These are phyloP conservation scores for Linum lewisii DNA, from an alignment of 345 rosid species.

Conservation along the genomic window DNA sequence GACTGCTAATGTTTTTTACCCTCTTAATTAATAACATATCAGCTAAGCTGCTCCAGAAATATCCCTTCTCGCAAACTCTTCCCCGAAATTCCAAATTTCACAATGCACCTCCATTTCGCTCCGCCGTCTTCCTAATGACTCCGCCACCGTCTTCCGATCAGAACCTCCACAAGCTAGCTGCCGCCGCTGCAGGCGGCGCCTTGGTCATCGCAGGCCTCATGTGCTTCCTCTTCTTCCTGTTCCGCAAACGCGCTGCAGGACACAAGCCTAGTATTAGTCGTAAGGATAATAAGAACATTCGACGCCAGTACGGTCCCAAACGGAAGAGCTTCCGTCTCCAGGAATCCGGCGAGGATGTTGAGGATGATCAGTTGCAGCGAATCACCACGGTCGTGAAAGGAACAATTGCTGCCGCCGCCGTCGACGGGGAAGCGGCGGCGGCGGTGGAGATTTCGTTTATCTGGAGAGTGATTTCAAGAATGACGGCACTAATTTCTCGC, in stretches of 20 bases:
- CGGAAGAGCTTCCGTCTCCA: conserved; percentile 20
- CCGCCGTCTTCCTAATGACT: neutral
- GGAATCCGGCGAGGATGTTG: conserved; percentile 13
- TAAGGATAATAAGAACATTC: too few relatives aligned
- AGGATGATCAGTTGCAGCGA: conserved; percentile 39
- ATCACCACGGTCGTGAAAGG: too few relatives aligned
- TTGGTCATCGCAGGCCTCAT: conserved; percentile 20
- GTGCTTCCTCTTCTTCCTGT: conserved; percentile 24
- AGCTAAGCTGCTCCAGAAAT: too few relatives aligned
- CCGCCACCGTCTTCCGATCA: neutral
- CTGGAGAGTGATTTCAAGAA: neutral
- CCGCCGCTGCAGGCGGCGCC: conserved; percentile 22
- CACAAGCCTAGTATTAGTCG: neutral
- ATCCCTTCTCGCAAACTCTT: too few relatives aligned
- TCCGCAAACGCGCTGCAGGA: conserved; percentile 6
- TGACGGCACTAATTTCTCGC: neutral
- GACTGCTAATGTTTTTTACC: too few relatives aligned
- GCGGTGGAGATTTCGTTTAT: neutral
- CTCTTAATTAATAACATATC: too few relatives aligned
- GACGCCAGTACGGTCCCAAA: conserved; percentile 7
- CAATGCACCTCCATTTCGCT: neutral
- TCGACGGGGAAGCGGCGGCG: conserved; percentile 22
- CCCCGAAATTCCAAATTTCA: too few relatives aligned
- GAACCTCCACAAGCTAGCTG: conserved; percentile 4
- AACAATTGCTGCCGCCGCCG: conserved; percentile 20